Evolutionary conservation across 2,329 filamentous ascomycete genomes (phyloP), one percentile per base, ranked within the genome.

Genomic region (Aspergillus hortae): DNA sequence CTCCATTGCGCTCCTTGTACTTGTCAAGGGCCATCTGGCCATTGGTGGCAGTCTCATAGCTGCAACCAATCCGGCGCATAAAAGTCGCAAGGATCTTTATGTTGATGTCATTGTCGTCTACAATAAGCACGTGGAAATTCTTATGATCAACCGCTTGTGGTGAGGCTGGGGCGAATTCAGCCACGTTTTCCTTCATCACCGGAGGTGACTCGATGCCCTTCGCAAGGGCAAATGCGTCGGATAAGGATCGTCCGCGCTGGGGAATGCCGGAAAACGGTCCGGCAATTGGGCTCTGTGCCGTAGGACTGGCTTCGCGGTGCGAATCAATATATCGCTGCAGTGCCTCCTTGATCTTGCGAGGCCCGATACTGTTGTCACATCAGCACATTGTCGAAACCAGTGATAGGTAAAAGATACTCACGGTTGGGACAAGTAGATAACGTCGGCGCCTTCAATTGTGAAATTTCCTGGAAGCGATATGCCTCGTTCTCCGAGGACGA

Each of bases 41-140:
- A 46, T 76, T 67, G 3, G 64, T 64, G 3, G 73, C 74, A 4
- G 66, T 71, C 11, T 69, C 63, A 15, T 70, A 68, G 11, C 52
- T 63, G 40, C 64, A 63, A 21, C 71, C 71, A 17, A 69, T 63
- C 41, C 74, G 74, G 7, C 56, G 61, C 55, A 73, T 62, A 51
- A 70, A 74, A 1, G 69, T 73, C 25, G 67, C 61, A 12, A 75
- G 54, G 3, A 74, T 67, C 55, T 66, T 67, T 1, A 74, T 56
- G 32, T 75, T 74, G 46, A 75, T 73, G 3, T 69, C 64, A 46
- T 75, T 74, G 51, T 74, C 73, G 48, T 75, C 73, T 1, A 75
- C 73, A 11, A 75, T 61, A 6, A 75, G 59, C 12, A 74, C 61
- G 51, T 62, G 63, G 23, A 58, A 51, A 15, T 42, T 52, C 1